Conservation (phyloP, 441 rosid genomes). For the Isatis lusitanica region DNA sequence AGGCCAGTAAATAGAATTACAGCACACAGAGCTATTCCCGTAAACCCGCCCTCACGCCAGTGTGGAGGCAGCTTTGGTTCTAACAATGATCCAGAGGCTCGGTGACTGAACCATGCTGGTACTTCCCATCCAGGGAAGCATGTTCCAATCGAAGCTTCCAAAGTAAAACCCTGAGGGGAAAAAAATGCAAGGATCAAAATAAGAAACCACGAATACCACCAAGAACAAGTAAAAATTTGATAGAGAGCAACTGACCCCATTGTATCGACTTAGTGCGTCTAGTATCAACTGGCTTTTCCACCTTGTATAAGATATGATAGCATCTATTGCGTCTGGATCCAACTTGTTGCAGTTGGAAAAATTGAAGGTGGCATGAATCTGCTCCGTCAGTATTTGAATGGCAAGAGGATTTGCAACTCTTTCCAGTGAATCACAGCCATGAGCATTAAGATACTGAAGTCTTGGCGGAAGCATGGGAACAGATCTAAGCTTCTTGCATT, state of each 20-base stretch:
- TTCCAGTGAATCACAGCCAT: slow-evolving; percentile 4
- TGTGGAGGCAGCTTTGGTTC: slow-evolving; percentile 28
- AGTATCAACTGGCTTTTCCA: slow-evolving; percentile 1
- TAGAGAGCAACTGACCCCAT: slow-evolving; percentile 1
- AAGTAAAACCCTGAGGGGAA: slow-evolving; percentile 12
- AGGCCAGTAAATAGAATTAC: neutral
- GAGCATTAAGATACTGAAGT: slow-evolving; percentile 9
- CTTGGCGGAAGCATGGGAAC: slow-evolving; percentile 28
- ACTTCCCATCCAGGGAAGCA: slow-evolving; percentile 31
- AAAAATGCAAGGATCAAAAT: neutral
- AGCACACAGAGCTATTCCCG: slow-evolving; percentile 21
- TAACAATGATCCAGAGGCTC: slow-evolving; percentile 16
- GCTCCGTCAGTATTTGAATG: neutral
- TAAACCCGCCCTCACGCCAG: slow-evolving; percentile 6
- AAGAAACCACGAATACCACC: neutral
- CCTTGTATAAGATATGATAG: neutral
- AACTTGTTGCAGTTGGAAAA: slow-evolving; percentile 24
- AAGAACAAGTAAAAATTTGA: neutral
- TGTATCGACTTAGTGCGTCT: neutral
- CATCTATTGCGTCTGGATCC: slow-evolving; percentile 10
- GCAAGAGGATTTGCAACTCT: slow-evolving; percentile 5
- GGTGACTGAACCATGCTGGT: slow-evolving; percentile 27
- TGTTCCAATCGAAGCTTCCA: neutral
- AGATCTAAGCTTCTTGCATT: slow-evolving; percentile 14
- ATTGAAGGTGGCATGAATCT: slow-evolving; percentile 6